Conservation (phyloP, 306 rosid genomes). For the Vigna mungo region DNA sequence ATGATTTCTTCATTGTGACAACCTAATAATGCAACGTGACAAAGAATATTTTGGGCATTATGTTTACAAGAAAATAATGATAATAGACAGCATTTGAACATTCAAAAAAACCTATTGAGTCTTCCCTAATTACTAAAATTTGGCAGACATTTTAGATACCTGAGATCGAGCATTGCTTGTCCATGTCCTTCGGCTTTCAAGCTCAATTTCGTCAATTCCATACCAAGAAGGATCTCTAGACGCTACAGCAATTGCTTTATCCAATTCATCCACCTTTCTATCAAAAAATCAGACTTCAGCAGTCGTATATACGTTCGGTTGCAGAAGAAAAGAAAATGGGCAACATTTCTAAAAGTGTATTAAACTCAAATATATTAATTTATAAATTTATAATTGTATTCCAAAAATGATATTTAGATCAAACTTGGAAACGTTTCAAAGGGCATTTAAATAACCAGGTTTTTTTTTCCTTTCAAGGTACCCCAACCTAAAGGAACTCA, state of each 20-base stretch:
- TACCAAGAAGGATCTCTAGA: conserved; percentile 88
- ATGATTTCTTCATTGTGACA: conserved; percentile 63
- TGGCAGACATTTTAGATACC: conserved; percentile 58
- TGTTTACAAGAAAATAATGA: not conserved
- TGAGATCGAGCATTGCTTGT: conserved; percentile 81
- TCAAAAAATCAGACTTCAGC: conserved; percentile 79
- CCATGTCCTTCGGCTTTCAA: conserved; percentile 93
- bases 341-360: not conserved
- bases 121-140: conserved; percentile 36
- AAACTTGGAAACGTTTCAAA: conserved; percentile 20
- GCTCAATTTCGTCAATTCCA: conserved; percentile 83
- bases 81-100: not conserved
- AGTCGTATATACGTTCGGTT: conserved; percentile 29
- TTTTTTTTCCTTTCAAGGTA: not conserved
- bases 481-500: not conserved
- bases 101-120: not conserved
- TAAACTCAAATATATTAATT: not conserved
- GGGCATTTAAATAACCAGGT: not conserved
- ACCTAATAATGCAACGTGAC: conserved; percentile 57
- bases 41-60: conserved; percentile 11
- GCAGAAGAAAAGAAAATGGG: conserved; percentile 9
- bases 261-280: conserved; percentile 98
- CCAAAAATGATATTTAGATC: conserved; percentile 20
- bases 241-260: conserved; percentile 88
- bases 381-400: conserved; percentile 16